A percentile compares a stretch with the other conserved stretches of the same genome.
Conservation (phyloP, 1,284 basidiomycete species). For the Leccinum subrobustum region DNA sequence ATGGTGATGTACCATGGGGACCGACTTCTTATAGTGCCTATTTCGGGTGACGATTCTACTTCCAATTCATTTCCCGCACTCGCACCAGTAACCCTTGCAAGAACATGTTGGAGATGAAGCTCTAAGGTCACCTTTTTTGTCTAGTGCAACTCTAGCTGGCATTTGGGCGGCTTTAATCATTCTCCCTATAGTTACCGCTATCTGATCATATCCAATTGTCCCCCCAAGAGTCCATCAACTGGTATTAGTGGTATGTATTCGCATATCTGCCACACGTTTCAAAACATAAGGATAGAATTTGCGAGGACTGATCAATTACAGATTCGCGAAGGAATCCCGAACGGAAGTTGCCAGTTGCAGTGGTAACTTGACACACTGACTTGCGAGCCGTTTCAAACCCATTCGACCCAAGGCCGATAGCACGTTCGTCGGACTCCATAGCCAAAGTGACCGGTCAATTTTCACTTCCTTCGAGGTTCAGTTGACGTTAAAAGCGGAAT, state of each 20-base stretch:
- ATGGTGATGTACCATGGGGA: neutral
- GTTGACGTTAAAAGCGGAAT: neutral
- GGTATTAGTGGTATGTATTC: neutral
- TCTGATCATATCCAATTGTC: no score
- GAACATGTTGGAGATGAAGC: neutral
- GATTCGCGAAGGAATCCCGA: neutral
- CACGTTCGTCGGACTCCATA: no score
- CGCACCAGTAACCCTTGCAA: neutral
- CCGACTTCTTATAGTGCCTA: neutral
- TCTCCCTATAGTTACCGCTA: neutral
- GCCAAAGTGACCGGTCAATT: no score
- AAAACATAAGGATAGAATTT: neutral
- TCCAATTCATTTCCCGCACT: neutral
- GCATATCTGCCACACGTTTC: no score
- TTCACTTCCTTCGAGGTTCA: neutral
- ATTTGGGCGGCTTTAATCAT: neutral
- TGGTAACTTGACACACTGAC: no score
- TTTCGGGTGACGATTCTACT: neutral
- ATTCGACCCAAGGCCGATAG: no score
- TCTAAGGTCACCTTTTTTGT: no score
- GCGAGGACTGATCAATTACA: neutral
- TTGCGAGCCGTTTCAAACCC: no score
- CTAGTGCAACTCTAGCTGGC: neutral
- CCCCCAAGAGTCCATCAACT: neutral
- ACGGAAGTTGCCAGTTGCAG: neutral